These are phyloP conservation scores for Kwoniella sp. DNA, from an alignment of 768 basidiomycete genomes.

Conservation along the genomic window DNA sequence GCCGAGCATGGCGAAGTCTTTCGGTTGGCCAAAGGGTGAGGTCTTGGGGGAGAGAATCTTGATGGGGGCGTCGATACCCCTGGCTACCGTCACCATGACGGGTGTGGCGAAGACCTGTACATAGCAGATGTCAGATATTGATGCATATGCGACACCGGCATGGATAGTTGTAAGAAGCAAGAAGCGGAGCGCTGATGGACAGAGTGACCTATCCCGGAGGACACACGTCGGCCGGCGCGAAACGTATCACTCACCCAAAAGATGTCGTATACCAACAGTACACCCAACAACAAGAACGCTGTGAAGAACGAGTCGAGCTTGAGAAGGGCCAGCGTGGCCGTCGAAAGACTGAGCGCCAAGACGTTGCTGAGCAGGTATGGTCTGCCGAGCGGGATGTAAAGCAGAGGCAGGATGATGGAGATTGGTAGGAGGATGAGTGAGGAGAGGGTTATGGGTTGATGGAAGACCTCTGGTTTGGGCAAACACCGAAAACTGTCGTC, in stretches of 20 bases:
- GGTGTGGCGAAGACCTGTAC: conserved; percentile 43
- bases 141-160: too few species aligned
- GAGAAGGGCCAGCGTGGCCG: conserved; percentile 75
- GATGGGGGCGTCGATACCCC: conserved; percentile 85
- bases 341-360: conserved; percentile 72
- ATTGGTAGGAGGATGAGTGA: conserved; percentile 56
- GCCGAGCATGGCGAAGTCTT: conserved; percentile 85
- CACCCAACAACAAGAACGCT: conserved; percentile 76
- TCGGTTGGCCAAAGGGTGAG: conserved; percentile 46
- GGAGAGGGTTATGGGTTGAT: conserved; percentile 59
- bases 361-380: conserved; percentile 78
- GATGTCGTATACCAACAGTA: conserved; percentile 89
- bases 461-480: conserved; percentile 48
- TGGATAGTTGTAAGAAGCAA: too few species aligned
- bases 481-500: too few species aligned
- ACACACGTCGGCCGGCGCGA: too few species aligned
- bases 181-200: neutral
- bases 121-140: conserved; percentile 10
- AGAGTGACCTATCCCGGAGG: too few species aligned
- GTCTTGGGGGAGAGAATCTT: conserved; percentile 66
- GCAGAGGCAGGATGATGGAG: conserved; percentile 63
- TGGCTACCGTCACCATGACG: conserved; percentile 87
- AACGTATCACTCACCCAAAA: conserved; percentile 65
- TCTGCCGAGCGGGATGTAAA: conserved; percentile 67
- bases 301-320: conserved; percentile 88